These are phyloP conservation scores for Macrophomina phaseolina DNA, from an alignment of 2,329 filamentous ascomycete species.

Conservation along the genomic window DNA sequence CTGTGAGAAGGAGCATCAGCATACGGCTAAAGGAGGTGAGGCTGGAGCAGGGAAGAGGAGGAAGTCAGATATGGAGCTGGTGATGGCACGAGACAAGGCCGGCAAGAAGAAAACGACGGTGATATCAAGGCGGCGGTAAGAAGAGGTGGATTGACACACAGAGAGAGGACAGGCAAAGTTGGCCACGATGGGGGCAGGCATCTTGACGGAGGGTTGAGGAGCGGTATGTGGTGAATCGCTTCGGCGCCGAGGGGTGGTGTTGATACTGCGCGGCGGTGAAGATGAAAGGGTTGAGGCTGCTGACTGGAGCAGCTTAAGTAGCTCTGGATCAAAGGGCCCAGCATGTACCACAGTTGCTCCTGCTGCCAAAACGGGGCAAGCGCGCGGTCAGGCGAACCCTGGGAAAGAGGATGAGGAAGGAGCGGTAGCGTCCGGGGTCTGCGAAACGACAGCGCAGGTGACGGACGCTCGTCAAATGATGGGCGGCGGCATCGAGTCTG, in stretches of 20 bases:
- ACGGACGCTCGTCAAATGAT: neutral
- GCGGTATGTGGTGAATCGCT: neutral
- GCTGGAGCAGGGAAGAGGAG: neutral
- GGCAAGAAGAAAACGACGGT: no score
- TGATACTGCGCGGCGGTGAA: neutral
- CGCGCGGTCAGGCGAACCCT: neutral
- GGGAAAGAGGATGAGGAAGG: neutral
- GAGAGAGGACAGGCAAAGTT: neutral
- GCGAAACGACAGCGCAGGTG: neutral
- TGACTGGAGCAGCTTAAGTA: neutral
- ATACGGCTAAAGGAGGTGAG: neutral
- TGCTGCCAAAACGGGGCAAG: neutral
- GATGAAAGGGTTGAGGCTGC: neutral
- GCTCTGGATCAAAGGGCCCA: neutral
- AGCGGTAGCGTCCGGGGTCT: neutral
- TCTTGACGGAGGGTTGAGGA: neutral
- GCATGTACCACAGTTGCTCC: neutral
- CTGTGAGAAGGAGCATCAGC: neutral
- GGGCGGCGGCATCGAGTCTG: neutral
- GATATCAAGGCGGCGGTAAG: neutral
- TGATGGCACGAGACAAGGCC: neutral
- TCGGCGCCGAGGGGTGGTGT: neutral
- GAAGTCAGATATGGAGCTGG: neutral
- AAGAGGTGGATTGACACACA: neutral
- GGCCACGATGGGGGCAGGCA: neutral